Evolutionary conservation across 768 basidiomycete genomes (phyloP).

Genomic region (Phylloporus arenicola): DNA sequence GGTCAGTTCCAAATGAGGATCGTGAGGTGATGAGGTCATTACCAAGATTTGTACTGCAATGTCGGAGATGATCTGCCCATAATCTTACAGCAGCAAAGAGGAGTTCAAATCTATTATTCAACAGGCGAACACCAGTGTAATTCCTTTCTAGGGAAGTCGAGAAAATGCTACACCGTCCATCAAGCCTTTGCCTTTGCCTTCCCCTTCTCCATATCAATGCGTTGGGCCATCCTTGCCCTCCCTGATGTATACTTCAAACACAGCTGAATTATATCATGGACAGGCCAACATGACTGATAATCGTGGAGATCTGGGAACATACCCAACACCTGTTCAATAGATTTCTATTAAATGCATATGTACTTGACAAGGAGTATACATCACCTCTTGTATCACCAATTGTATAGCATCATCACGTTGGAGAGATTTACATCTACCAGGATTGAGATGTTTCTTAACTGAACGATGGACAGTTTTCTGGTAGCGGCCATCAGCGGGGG

Average conservation of each 20-base stretch:
- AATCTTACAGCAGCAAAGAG: no score
- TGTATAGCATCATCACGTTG: not conserved
- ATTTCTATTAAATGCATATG: not conserved
- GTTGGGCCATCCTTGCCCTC: not conserved
- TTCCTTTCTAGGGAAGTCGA: no score
- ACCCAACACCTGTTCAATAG: not conserved
- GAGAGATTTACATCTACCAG: not conserved
- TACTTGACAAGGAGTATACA: not conserved
- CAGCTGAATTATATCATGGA: not conserved
- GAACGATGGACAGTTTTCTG: constrained; percentile 4
- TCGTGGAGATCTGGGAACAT: not conserved
- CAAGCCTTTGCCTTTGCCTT: no score
- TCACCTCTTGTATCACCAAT: not conserved
- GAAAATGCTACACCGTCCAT: no score
- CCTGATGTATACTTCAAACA: not conserved
- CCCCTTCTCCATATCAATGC: not conserved
- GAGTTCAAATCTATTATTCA: no score
- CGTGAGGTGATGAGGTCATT: no score
- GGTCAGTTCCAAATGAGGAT: no score
- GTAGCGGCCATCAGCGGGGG: not conserved
- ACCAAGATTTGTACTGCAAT: no score
- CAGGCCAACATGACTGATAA: not conserved
- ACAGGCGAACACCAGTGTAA: no score
- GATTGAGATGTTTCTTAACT: constrained; percentile 2
- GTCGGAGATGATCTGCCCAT: no score